Evolutionary conservation across 306 rosid species (phyloP).

Genomic region (Cyamopsis tetragonoloba): DNA sequence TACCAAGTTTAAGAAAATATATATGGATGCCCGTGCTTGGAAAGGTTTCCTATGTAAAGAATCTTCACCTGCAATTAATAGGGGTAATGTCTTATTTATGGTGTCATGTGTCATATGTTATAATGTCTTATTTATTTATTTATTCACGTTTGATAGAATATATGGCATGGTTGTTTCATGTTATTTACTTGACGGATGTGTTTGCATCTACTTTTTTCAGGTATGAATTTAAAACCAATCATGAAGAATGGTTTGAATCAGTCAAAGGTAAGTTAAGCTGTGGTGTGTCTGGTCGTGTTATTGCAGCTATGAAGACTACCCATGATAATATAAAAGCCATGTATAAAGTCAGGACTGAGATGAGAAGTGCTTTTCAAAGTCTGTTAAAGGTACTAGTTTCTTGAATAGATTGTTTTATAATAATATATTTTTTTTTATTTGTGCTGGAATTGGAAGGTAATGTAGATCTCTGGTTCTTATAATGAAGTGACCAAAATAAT

Average conservation of each 20-base stretch:
- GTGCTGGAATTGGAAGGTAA: not conserved
- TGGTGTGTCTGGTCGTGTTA: too few relatives aligned
- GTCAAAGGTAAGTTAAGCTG: too few relatives aligned
- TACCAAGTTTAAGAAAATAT: not conserved
- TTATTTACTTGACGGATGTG: slow-evolving; percentile 8
- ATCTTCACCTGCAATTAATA: slow-evolving; percentile 3
- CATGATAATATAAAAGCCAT: too few relatives aligned
- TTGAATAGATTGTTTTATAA: too few relatives aligned
- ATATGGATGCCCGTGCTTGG: not conserved
- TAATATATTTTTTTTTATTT: too few relatives aligned
- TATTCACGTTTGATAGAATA: not conserved
- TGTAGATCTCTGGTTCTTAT: not conserved
- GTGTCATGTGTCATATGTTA: not conserved
- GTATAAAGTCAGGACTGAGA: too few relatives aligned
- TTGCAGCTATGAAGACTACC: too few relatives aligned
- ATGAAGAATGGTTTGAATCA: too few relatives aligned
- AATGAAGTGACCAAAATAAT: not conserved
- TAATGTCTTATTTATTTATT: not conserved
- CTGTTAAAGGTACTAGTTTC: too few relatives aligned
- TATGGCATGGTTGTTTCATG: not conserved
- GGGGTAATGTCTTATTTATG: too few relatives aligned
- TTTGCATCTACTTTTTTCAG: not conserved
- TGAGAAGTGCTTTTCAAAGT: too few relatives aligned
- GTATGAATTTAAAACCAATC: too few relatives aligned
- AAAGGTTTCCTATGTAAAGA: not conserved